A percentile compares a stretch with the other conserved stretches of the same genome.
phyloP scores from a whole-genome alignment of 192 early-diverging fungal genomes.

The Glomus cerebriforme region DNA sequence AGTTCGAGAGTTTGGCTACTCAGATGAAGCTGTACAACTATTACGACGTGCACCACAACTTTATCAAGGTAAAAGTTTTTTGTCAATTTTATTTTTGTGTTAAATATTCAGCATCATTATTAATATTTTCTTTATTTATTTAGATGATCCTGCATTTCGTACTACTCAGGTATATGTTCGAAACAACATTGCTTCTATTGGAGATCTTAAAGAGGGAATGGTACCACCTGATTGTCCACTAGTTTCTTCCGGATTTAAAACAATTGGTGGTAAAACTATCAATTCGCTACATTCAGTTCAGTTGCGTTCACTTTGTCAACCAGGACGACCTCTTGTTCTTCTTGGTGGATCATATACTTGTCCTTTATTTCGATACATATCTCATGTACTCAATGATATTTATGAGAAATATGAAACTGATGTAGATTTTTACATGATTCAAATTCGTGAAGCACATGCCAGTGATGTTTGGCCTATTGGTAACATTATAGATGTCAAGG shows the following conservation, averaged over 20 bases:
- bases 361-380: conserved; percentile 28
- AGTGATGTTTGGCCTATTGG: conserved; percentile 25
- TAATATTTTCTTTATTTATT: background rate
- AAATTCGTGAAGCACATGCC: conserved; percentile 25
- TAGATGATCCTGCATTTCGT: conserved; percentile 23
- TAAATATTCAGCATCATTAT: background rate
- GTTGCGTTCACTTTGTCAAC: conserved; percentile 6
- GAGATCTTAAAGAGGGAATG: background rate
- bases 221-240: background rate
- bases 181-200: background rate
- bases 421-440: conserved; percentile 22
- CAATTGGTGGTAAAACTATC: background rate
- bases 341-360: conserved; percentile 24
- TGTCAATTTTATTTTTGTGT: background rate
- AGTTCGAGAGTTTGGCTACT: background rate
- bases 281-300: background rate
- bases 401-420: background rate
- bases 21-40: conserved; percentile 1
- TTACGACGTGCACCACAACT: background rate
- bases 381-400: conserved; percentile 25
- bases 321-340: conserved; percentile 18
- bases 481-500: conserved; percentile 1
- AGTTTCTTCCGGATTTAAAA: background rate
- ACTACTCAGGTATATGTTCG: conserved; percentile 13
- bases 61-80: background rate